Percentiles rank a stretch among this genome's conserved stretches.
Conservation (phyloP, 768 basidiomycete genomes). For the Pleurotus djamor region DNA sequence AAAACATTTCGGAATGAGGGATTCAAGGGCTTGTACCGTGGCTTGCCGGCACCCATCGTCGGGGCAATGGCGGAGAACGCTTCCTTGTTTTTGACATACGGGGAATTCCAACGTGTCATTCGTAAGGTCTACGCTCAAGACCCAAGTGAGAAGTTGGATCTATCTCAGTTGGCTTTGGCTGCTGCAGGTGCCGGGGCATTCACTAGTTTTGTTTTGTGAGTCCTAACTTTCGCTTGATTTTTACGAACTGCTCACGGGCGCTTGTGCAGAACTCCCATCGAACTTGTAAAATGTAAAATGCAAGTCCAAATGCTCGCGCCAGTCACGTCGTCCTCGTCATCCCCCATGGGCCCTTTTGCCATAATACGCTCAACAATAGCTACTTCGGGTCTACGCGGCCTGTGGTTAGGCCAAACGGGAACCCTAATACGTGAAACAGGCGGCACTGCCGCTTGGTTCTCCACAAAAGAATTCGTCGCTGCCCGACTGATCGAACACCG, state of each 20-base stretch:
- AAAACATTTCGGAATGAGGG: conserved; percentile 86
- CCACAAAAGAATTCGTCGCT: conserved; percentile 76
- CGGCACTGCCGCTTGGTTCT: conserved; percentile 85
- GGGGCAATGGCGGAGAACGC: conserved; percentile 97
- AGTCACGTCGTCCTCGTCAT: conserved; percentile 13
- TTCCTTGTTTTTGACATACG: conserved; percentile 83
- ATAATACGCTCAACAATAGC: conserved; percentile 60
- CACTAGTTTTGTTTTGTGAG: conserved; percentile 87
- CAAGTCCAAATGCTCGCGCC: conserved; percentile 80
- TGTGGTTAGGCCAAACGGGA: conserved; percentile 87
- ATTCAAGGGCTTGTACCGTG: conserved; percentile 81
- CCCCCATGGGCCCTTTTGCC: conserved; percentile 53
- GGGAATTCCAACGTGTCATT: conserved; percentile 67
- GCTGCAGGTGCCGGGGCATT: conserved; percentile 86
- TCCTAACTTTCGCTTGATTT: conserved; percentile 10
- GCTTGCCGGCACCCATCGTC: conserved; percentile 89
- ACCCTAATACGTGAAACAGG: conserved; percentile 89
- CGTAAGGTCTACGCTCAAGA: conserved; percentile 35
- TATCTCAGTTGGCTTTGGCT: conserved; percentile 73
- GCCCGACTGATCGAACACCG: conserved; percentile 56
- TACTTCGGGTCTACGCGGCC: conserved; percentile 57
- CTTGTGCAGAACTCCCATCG: conserved; percentile 69
- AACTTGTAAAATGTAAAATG: conserved; percentile 91
- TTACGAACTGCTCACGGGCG: neutral
- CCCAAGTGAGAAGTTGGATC: conserved; percentile 45